Evolutionary conservation across 2,329 filamentous ascomycete genomes (phyloP).

Genomic region (Alternaria brassicae): DNA sequence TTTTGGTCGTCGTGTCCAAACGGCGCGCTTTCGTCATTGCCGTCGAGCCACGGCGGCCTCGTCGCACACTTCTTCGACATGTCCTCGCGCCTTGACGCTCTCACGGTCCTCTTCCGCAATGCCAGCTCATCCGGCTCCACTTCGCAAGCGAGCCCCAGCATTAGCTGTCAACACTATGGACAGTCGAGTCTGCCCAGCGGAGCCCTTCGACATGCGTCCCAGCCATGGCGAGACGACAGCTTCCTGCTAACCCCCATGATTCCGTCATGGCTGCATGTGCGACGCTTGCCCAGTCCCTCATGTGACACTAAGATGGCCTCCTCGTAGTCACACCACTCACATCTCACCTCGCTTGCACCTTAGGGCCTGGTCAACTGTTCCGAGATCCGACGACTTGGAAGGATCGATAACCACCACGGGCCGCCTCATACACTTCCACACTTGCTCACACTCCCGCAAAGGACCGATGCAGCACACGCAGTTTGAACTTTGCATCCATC

Average conservation of each 20-base stretch:
- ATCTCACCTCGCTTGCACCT: slow-evolving; percentile 7
- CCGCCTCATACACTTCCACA: slow-evolving; percentile 7
- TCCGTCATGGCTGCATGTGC: slow-evolving; percentile 27
- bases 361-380: slow-evolving; percentile 9
- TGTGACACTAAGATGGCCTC: slow-evolving; percentile 22
- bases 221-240: slow-evolving; percentile 23
- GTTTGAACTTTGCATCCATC: slow-evolving; percentile 1
- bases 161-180: slow-evolving; percentile 6
- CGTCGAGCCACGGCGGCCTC: slow-evolving; percentile 11
- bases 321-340: slow-evolving; percentile 36
- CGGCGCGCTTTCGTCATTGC: slow-evolving; percentile 3
- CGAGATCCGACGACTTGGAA: slow-evolving; percentile 15
- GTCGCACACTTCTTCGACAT: slow-evolving; percentile 5
- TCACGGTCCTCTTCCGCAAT: slow-evolving; percentile 12
- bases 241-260: slow-evolving; percentile 21
- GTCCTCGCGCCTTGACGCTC: slow-evolving; percentile 5
- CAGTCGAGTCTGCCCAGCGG: slow-evolving; percentile 3
- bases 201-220: slow-evolving; percentile 21
- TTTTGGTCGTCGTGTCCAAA: slow-evolving; percentile 6
- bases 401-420: slow-evolving; percentile 14
- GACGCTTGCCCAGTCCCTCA: slow-evolving; percentile 18
- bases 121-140: slow-evolving; percentile 28
- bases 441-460: not conserved
- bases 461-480: slow-evolving; percentile 4
- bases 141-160: slow-evolving; percentile 21